A percentile compares a stretch with the other conserved stretches of the same genome.
These are phyloP conservation scores for Yamadazyma sp. DNA, from an alignment of 805 yeast genomes.

Conservation along the genomic window DNA sequence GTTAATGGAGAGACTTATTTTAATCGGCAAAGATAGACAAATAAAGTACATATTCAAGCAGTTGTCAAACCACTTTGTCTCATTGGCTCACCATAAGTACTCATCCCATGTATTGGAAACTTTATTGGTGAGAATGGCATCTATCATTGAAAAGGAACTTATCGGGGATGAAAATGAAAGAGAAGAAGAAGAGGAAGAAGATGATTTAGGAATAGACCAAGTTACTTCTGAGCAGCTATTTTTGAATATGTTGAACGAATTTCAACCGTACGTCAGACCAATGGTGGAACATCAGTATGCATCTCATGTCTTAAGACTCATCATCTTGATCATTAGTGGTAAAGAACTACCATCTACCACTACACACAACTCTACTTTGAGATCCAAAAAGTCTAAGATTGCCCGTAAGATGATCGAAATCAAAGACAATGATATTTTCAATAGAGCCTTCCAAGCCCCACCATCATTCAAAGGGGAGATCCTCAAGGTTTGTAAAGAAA, in stretches of 20 bases:
- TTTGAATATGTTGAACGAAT: constrained; percentile 62
- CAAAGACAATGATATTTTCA: constrained; percentile 71
- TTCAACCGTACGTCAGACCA: constrained; percentile 54
- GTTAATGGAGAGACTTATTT: constrained; percentile 81
- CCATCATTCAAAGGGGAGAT: constrained; percentile 62
- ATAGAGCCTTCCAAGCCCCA: constrained; percentile 68
- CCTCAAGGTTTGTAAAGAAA: constrained; percentile 44
- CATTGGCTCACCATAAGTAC: constrained; percentile 81
- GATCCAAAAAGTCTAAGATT: constrained; percentile 81
- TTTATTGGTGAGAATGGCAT: constrained; percentile 69
- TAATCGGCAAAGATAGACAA: constrained; percentile 63
- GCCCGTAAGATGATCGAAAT: constrained; percentile 94
- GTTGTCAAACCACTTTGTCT: constrained; percentile 72
- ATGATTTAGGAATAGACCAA: constrained; percentile 31
- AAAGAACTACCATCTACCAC: constrained; percentile 74
- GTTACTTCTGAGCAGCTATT: constrained; percentile 68
- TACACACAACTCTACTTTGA: constrained; percentile 63
- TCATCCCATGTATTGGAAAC: constrained; percentile 95
- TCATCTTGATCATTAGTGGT: constrained; percentile 73
- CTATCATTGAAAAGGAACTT: constrained; percentile 71
- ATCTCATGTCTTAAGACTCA: constrained; percentile 78
- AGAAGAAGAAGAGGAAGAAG: constrained; percentile 33
- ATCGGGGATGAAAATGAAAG: constrained; percentile 40
- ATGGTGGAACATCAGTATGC: constrained; percentile 80
- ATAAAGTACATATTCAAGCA: constrained; percentile 62